phyloP scores from a whole-genome alignment of 176 grass and related monocot genomes.

The Oryza meridionalis region DNA sequence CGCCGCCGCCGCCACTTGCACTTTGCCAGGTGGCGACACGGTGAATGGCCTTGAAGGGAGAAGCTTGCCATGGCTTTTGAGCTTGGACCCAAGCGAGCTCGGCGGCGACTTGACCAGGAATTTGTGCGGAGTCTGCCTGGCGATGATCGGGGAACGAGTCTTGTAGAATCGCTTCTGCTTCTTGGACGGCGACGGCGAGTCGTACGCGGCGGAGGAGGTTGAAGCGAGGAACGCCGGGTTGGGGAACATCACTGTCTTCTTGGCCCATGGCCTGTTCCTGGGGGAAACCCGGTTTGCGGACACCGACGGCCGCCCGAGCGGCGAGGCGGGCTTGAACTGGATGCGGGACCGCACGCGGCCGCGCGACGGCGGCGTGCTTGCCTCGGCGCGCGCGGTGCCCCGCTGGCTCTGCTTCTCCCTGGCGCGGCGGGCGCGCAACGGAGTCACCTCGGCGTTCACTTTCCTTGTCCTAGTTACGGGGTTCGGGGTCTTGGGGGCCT shows the following conservation, averaged over 20 bases:
- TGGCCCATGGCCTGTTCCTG: constrained; percentile 72
- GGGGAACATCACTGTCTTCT: constrained; percentile 91
- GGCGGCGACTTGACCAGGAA: constrained; percentile 84
- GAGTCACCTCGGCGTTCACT: constrained; percentile 35
- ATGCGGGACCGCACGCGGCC: constrained; percentile 62
- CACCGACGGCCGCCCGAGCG: constrained; percentile 52
- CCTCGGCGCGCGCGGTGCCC: constrained; percentile 34
- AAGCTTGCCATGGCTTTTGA: constrained; percentile 54
- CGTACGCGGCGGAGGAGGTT: constrained; percentile 35
- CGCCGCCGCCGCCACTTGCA: constrained; percentile 1
- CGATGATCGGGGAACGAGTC: constrained; percentile 62
- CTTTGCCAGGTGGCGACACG: constrained; percentile 39
- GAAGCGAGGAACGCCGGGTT: constrained; percentile 57
- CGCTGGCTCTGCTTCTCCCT: constrained; percentile 79
- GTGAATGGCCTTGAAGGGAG: constrained; percentile 23
- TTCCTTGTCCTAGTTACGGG: constrained; percentile 36
- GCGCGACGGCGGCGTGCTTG: constrained; percentile 50
- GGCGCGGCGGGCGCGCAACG: constrained; percentile 55
- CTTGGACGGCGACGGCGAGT: constrained; percentile 56
- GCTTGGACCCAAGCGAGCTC: constrained; percentile 51
- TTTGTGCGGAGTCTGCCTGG: constrained; percentile 56
- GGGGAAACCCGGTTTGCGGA: constrained; percentile 68
- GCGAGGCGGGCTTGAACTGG: constrained; percentile 77
- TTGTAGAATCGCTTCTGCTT: constrained; percentile 69
- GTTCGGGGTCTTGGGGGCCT: constrained; percentile 63